A percentile compares a stretch with the other conserved stretches of the same genome.
Conservation (phyloP, 2,329 filamentous ascomycete genomes). For the Ophiostoma pallidulum region DNA sequence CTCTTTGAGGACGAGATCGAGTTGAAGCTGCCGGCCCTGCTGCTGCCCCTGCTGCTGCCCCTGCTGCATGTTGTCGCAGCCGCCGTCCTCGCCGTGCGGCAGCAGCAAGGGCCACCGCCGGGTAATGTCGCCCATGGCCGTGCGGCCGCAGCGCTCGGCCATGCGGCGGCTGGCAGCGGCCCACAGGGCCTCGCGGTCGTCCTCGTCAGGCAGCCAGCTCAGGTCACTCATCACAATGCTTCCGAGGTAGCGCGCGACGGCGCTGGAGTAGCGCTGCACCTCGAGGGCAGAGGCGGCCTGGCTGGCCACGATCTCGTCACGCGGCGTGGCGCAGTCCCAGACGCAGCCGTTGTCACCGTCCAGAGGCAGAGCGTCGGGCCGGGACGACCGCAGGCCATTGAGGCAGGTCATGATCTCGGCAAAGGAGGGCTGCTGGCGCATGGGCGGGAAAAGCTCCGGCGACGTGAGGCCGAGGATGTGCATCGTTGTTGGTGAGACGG, state of each 20-base stretch:
- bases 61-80: neutral
- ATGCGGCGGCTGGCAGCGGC: constrained; percentile 69
- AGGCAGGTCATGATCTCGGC: constrained; percentile 55
- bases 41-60: constrained; percentile 24
- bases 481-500: no score
- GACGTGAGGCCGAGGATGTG: constrained; percentile 15
- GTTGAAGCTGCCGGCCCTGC: constrained; percentile 23
- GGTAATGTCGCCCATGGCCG: constrained; percentile 48
- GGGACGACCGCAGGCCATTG: constrained; percentile 56
- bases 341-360: constrained; percentile 28
- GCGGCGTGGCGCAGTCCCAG: constrained; percentile 46
- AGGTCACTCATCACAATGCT: constrained; percentile 59
- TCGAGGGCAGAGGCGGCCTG: constrained; percentile 34
- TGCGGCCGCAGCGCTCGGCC: constrained; percentile 74
- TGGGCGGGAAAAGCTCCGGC: constrained; percentile 62
- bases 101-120: constrained; percentile 43
- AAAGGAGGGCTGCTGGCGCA: constrained; percentile 66
- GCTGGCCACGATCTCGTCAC: constrained; percentile 32
- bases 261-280: constrained; percentile 28
- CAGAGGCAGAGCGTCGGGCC: neutral
- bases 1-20: constrained; percentile 69
- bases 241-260: constrained; percentile 57
- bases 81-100: constrained; percentile 12
- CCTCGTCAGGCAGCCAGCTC: constrained; percentile 58
- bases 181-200: constrained; percentile 62